Evolutionary conservation across 2,329 filamentous ascomycete species (phyloP).

Genomic region (Chrysoporthe puriensis): DNA sequence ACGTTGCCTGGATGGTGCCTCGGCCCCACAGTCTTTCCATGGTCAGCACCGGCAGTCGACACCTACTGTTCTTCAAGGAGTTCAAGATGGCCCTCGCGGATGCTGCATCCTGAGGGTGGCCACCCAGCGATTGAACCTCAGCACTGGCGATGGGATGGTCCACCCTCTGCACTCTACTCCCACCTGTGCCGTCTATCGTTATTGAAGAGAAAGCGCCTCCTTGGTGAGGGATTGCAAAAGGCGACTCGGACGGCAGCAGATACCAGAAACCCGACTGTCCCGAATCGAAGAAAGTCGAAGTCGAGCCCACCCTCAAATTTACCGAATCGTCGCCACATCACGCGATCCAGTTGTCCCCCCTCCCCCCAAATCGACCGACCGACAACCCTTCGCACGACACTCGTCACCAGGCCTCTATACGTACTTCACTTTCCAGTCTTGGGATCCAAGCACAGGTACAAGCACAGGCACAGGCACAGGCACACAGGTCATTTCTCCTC

Average conservation of each 20-base stretch:
- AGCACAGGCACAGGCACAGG: neutral
- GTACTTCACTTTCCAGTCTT: neutral
- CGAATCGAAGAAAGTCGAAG: no score
- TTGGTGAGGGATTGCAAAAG: neutral
- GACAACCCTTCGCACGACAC: neutral
- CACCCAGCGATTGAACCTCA: constrained; percentile 42
- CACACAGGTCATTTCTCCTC: neutral
- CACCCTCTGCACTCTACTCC: constrained; percentile 52
- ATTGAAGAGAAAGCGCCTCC: neutral
- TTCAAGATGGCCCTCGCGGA: constrained; percentile 49
- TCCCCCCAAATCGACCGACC: no score
- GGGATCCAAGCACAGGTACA: neutral
- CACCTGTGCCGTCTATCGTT: constrained; percentile 1
- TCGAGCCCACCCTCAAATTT: neutral
- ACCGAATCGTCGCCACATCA: constrained; percentile 2
- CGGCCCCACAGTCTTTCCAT: neutral
- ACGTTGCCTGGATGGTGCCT: neutral
- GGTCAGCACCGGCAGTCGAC: neutral
- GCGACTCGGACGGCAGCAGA: neutral
- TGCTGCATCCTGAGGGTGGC: constrained; percentile 60
- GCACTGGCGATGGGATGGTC: constrained; percentile 55
- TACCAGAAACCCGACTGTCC: neutral
- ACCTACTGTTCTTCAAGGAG: neutral
- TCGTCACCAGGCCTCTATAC: neutral
- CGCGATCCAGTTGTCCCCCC: constrained; percentile 4